Evolutionary conservation across 352 stramenopile genomes (phyloP), one percentile per base, ranked within the genome.

Genomic region (Discostella stelligera): DNA sequence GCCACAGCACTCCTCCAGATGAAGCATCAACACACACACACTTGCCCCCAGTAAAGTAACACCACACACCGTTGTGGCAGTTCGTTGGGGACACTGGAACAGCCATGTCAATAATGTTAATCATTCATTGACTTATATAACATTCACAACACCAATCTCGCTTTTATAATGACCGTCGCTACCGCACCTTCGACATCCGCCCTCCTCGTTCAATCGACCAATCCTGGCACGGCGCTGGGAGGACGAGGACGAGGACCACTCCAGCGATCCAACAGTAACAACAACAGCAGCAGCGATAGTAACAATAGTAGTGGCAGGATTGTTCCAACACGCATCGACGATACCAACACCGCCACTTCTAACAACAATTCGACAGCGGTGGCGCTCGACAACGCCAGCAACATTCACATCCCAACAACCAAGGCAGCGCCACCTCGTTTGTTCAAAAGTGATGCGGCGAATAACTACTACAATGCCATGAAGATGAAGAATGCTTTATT

Each of bases 401-500:
- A 10, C 18, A 58, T 30, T 8, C 3, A 58, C 18, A 58, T 30
- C 14, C 3, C 25, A 58, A 37, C 2, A n/a, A 10, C 8, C 50
- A 58, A 58, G 4, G n/a, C 50, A 58, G 11, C 27, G 27, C 27
- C 27, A 16, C 50, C 50, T 14, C 50, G 20, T 25, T 10, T 54
- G 8, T 66, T 66, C 11, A 46, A 39, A 37, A 54, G n/a, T 54
- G 58, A 52, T 18, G 58, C 27, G 30, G 58, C 58, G 41, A 66
- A 66, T 54, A 66, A 66, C 14, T 66, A 66, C 41, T 66, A 66
- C 27, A 52, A 54, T 37, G 27, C 18, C 23, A 65, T 66, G 13
- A 11, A 14, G 27, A 30, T 50, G n/a, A 39, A 50, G 27, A 25
- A 54, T 66, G 58, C 58, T 3, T 5, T 32, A 32, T 5, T 32